Conservation (phyloP, 306 rosid species). For the Erythrophleum fordii region DNA sequence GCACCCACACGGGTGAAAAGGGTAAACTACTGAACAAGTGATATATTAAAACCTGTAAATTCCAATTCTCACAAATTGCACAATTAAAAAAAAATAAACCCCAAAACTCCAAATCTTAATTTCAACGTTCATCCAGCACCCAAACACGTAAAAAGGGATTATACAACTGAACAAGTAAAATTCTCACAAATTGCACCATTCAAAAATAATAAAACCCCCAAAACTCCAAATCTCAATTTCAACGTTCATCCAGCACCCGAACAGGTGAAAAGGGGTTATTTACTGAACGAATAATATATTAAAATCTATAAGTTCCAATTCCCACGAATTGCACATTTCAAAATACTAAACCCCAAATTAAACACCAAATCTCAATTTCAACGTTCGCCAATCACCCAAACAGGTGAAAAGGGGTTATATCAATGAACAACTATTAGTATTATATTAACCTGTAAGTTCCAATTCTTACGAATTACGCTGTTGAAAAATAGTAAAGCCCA, state of each 20-base stretch:
- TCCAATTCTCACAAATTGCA: neutral
- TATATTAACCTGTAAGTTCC: neutral
- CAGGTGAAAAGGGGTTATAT: neutral
- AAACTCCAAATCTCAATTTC: neutral
- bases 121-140: neutral
- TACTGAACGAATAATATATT: neutral
- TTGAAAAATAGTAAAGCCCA: neutral
- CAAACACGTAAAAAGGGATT: neutral
- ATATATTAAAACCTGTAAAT: neutral
- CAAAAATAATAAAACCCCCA: neutral
- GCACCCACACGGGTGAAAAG: neutral
- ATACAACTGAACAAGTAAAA: neutral
- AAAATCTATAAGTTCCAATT: neutral
- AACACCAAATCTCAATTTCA: neutral
- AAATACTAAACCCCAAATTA: neutral
- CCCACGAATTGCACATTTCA: neutral
- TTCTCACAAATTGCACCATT: neutral
- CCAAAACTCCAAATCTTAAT: neutral
- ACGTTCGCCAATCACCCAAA: neutral
- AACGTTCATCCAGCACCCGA: neutral
- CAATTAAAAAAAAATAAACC: neutral
- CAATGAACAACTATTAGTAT: neutral
- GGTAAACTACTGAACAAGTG: neutral
- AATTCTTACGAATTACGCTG: neutral
- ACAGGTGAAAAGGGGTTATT: neutral